Base-by-base conservation (phyloP, 23 red algal species). In the Cyanidiococcus yangmingshanensis region DNA sequence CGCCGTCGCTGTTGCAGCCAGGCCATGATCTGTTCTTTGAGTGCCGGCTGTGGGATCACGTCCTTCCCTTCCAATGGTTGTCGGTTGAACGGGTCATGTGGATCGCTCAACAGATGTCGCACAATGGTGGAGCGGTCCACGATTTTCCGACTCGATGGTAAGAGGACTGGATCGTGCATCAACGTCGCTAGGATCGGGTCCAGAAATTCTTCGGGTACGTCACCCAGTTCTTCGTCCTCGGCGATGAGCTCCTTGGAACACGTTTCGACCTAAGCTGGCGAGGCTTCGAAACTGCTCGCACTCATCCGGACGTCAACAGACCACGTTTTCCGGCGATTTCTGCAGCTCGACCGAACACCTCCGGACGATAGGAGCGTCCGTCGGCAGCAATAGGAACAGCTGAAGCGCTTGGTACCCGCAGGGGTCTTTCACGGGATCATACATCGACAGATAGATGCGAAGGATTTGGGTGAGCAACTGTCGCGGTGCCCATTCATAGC, bases 21-120 rank as follows among this genome's bases (percentile, higher is more conserved):
- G 37, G 50, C 67, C 33, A 86, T 58, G 58, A 96, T 96, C 38
- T 76, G 68, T 41, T 7, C 37, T 83, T 90, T 90, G 37, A 96
- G 63, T 2, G 90, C 92, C 57, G 76, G 76, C 76, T 88, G 83
- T 29, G 86, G 87, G 21, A 82, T 51, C 34, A 96, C 75, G 84
- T 88, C 87, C 51, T 96, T 87, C 54, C 80, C 85, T 40, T 79
- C 88, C 35, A 96, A 68, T 67, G 84, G 76, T 59, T 90, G 83
- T 17, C 94, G 87, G 86, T 98, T 98, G 58, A 98, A 98, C 36
- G 94, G 94, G 71, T 98, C 94, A 30, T 82, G 74, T 57, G 86
- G 89, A 57, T 98, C 94, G 40, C 82, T 84, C 37, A 98, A 67
- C 76, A 98, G 59, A 59, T 91, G 89, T n/a, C 94, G 87, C 37